Evolutionary conservation across 2,329 filamentous ascomycete genomes (phyloP).

Genomic region (Ophiostoma australiae): DNA sequence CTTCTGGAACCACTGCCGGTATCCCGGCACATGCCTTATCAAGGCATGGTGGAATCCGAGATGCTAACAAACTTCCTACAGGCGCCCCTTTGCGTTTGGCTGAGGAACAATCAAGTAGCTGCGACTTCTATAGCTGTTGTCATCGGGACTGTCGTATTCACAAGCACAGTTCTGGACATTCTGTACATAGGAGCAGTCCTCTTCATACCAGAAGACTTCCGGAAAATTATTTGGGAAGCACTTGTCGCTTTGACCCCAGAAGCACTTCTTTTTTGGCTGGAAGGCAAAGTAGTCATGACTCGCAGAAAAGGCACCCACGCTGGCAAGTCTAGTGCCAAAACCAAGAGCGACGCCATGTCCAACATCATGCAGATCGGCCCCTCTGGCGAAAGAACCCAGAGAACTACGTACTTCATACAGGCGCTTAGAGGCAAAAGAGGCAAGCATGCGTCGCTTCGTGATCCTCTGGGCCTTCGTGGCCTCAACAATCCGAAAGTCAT

Average conservation of each 20-base stretch:
- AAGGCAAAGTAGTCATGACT: conserved; percentile 32
- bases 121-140: conserved; percentile 35
- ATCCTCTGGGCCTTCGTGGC: conserved; percentile 53
- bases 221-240: conserved; percentile 50
- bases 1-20: neutral
- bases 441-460: neutral
- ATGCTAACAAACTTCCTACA: conserved; percentile 18
- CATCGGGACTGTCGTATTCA: conserved; percentile 36
- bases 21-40: neutral
- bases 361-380: conserved; percentile 24
- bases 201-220: conserved; percentile 37
- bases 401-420: neutral
- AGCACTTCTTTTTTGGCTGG: conserved; percentile 42
- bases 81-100: conserved; percentile 30
- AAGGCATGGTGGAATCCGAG: neutral
- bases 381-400: conserved; percentile 35
- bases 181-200: conserved; percentile 31
- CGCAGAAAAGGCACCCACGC: conserved; percentile 26
- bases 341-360: conserved; percentile 10
- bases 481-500: conserved; percentile 91
- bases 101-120: neutral
- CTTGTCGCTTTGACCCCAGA: conserved; percentile 55
- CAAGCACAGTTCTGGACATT: conserved; percentile 29
- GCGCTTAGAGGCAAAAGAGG: neutral
- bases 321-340: neutral